Conservation (phyloP, 345 rosid species). For the Eucalyptus microcorys region DNA sequence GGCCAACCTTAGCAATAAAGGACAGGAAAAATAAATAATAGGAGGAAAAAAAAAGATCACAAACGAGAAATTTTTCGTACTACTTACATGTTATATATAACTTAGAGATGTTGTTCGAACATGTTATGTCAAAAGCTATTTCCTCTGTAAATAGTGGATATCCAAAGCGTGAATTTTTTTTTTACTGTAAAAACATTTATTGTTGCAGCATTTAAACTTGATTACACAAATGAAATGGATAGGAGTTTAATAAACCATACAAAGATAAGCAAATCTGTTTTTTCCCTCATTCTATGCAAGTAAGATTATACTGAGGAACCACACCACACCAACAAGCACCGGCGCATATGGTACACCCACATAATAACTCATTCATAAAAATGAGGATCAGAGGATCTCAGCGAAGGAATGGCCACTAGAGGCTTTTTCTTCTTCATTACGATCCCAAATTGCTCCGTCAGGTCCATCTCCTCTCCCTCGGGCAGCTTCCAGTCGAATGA, state of each 20-base stretch:
- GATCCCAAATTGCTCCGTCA: conserved; percentile 63
- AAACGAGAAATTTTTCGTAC: too few species aligned
- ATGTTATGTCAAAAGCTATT: neutral
- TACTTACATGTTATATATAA: too few species aligned
- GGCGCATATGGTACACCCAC: neutral
- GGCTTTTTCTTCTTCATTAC: conserved; percentile 51
- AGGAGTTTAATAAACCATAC: too few species aligned
- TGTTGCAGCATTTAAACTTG: neutral
- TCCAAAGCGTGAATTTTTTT: neutral
- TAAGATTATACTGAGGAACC: neutral
- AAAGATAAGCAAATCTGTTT: neutral
- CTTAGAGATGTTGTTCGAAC: neutral
- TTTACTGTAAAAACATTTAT: too few species aligned
- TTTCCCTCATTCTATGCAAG: neutral
- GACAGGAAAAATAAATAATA: too few species aligned
- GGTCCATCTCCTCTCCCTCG: conserved; percentile 4
- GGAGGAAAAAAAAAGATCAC: too few species aligned
- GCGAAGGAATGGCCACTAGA: conserved; percentile 30
- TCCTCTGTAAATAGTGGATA: neutral
- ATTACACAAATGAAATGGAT: neutral
- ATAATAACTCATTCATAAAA: conserved; percentile 9
- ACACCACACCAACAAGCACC: neutral
- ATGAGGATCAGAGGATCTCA: conserved; percentile 30
- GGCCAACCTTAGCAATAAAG: too few species aligned
- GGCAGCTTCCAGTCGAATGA: conserved; percentile 62